Evolutionary conservation across 768 basidiomycete genomes (phyloP).

Genomic region (Mycena belliarum): DNA sequence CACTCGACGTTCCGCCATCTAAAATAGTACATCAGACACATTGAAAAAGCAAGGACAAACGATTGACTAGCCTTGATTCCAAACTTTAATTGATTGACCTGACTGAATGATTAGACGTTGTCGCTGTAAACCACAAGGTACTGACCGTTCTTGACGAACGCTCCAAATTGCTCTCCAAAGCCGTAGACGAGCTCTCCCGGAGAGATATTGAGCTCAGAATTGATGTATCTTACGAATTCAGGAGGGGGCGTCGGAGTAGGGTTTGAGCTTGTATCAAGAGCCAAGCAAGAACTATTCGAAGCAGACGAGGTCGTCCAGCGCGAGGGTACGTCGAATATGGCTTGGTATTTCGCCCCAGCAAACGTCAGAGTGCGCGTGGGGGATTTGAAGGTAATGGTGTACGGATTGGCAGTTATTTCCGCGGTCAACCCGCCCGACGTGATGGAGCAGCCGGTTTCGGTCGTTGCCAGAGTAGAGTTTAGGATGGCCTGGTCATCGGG

Average conservation of each 20-base stretch:
- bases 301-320: constrained; percentile 53
- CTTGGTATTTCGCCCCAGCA: constrained; percentile 57
- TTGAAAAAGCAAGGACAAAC: not conserved
- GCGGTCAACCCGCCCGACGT: constrained; percentile 52
- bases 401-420: constrained; percentile 59
- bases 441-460: constrained; percentile 33
- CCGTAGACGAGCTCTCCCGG: constrained; percentile 76
- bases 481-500: constrained; percentile 56
- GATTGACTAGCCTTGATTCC: constrained; percentile 50
- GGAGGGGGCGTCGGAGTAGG: constrained; percentile 47
- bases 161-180: constrained; percentile 73
- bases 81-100: constrained; percentile 62
- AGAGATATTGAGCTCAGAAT: constrained; percentile 62
- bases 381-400: constrained; percentile 63
- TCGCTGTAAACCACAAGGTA: constrained; percentile 19
- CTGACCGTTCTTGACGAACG: constrained; percentile 75
- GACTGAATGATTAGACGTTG: constrained; percentile 10
- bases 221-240: constrained; percentile 46
- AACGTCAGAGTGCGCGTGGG: constrained; percentile 45
- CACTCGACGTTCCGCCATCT: constrained; percentile 73
- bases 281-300: constrained; percentile 56
- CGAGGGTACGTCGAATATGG: constrained; percentile 55
- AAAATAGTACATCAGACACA: not conserved
- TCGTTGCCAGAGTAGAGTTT: constrained; percentile 39
- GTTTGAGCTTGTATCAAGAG: constrained; percentile 59